These are phyloP conservation scores for Aspergillus hancockii DNA, from an alignment of 495 filamentous ascomycete species.

Conservation along the genomic window DNA sequence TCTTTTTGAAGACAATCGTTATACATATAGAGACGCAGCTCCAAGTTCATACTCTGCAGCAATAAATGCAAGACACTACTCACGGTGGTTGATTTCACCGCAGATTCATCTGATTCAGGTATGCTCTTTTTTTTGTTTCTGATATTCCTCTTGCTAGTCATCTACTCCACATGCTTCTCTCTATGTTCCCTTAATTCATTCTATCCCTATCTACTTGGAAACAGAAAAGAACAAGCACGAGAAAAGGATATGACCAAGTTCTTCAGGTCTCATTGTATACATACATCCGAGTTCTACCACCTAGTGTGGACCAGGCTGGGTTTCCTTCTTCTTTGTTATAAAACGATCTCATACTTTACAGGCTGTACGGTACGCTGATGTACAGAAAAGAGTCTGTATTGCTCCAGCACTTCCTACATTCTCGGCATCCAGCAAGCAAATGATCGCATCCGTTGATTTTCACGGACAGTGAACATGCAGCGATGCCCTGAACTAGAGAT, in stretches of 20 bases:
- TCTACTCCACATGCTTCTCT: neutral
- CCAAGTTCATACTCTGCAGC: constrained; percentile 20
- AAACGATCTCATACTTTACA: neutral
- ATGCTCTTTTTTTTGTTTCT: too few species aligned
- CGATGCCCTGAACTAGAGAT: constrained; percentile 15
- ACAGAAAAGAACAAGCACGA: neutral
- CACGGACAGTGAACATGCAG: constrained; percentile 6
- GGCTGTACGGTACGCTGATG: neutral
- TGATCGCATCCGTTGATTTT: neutral
- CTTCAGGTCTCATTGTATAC: neutral
- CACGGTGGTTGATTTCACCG: constrained; percentile 4
- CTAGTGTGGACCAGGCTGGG: neutral
- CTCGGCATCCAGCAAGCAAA: neutral
- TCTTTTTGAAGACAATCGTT: constrained; percentile 7
- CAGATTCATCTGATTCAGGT: neutral
- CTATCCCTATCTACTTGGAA: neutral
- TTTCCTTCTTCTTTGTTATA: neutral
- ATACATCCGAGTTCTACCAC: neutral
- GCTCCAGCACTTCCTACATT: neutral
- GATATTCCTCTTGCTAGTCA: too few species aligned
- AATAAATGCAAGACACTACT: constrained; percentile 22
- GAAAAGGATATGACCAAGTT: neutral
- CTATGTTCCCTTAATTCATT: constrained; percentile 1
- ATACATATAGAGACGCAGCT: constrained; percentile 24
- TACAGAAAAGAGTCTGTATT: neutral